Conservation (phyloP, 352 stramenopile species). For the Phytophthora hibernalis region DNA sequence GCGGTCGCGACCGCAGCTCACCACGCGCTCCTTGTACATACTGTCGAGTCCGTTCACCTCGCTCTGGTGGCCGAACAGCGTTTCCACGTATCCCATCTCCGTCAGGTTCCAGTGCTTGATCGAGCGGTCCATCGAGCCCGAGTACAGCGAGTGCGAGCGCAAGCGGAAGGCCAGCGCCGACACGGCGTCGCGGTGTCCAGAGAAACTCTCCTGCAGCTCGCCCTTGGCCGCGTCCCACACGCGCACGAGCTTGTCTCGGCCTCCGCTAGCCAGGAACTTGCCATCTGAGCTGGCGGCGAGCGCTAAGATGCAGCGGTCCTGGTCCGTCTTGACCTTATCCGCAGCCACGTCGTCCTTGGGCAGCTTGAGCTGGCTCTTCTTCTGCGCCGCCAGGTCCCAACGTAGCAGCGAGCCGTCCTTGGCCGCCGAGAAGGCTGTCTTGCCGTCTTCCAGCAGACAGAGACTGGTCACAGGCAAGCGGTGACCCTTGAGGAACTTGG, state of each 20-base stretch:
- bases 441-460: conserved; percentile 90
- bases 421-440: too few relatives aligned
- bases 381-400: too few relatives aligned
- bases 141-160: conserved; percentile 90
- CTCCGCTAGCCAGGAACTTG: conserved; percentile 92
- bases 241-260: conserved; percentile 91
- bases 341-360: too few relatives aligned
- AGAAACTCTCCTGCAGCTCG: conserved; percentile 88
- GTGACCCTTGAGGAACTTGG: too few relatives aligned
- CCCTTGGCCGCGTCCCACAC: conserved; percentile 88
- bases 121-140: too few relatives aligned
- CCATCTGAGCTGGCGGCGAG: conserved; percentile 92
- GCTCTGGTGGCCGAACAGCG: too few relatives aligned
- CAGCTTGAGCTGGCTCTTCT: too few relatives aligned
- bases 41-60: conserved; percentile 74
- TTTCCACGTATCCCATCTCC: conserved; percentile 89
- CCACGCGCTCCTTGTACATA: too few relatives aligned
- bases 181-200: conserved; percentile 91
- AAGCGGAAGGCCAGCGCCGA: conserved; percentile 89
- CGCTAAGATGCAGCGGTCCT: conserved; percentile 83
- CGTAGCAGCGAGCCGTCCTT: too few relatives aligned
- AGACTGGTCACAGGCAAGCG: too few relatives aligned
- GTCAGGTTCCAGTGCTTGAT: conserved; percentile 50
- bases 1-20: too few relatives aligned
- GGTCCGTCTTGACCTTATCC: too few relatives aligned